These are phyloP conservation scores for Aeschynomene evenia DNA, from an alignment of 306 rosid genomes.

Conservation along the genomic window DNA sequence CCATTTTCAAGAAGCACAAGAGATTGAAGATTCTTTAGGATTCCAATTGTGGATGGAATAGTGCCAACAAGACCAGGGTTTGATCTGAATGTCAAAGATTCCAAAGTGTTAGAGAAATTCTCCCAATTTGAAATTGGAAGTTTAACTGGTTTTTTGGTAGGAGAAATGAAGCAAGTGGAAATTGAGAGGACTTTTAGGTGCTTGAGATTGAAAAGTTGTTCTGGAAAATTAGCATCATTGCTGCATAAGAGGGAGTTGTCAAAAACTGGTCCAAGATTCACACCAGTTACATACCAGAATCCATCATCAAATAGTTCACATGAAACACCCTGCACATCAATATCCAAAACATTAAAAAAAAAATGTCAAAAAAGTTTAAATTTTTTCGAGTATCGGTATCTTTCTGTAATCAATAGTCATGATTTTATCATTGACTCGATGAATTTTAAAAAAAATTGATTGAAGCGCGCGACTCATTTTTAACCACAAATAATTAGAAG, in stretches of 20 bases:
- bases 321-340: constrained; percentile 46
- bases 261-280: constrained; percentile 46
- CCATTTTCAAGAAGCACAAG: constrained; percentile 47
- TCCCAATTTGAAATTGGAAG: constrained; percentile 49
- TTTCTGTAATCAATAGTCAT: too few species aligned
- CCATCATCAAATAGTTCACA: constrained; percentile 52
- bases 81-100: constrained; percentile 48
- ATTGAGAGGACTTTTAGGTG: constrained; percentile 45
- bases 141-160: constrained; percentile 35
- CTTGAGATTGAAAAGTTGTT: constrained; percentile 50
- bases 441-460: too few species aligned
- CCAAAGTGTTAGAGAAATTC: constrained; percentile 39
- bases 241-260: constrained; percentile 47
- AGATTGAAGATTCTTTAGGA: constrained; percentile 46
- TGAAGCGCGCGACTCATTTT: too few species aligned
- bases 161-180: constrained; percentile 41
- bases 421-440: too few species aligned
- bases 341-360: background rate
- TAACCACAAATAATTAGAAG: too few species aligned
- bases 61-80: constrained; percentile 53
- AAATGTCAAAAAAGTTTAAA: too few species aligned
- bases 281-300: constrained; percentile 45
- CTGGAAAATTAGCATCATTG: constrained; percentile 34
- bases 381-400: too few species aligned
- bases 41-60: constrained; percentile 44